phyloP scores from a whole-genome alignment of 2,329 filamentous ascomycete species.

The Sporothrix pallida region DNA sequence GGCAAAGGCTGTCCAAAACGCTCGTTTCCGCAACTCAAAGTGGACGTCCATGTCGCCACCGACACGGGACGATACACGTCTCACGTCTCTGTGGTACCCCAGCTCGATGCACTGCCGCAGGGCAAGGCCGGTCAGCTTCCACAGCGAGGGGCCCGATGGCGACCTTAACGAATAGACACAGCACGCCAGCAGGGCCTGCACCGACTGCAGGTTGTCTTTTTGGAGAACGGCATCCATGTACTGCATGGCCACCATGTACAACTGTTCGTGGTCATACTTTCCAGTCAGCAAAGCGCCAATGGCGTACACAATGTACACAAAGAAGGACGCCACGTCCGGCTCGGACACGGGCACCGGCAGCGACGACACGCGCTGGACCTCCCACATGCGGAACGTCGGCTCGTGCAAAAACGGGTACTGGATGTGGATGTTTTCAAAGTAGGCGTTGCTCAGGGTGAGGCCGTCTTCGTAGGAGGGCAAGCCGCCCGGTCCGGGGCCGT shows the following conservation, averaged over 20 bases:
- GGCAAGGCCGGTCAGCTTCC: background rate
- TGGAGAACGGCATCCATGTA: background rate
- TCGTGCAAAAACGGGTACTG: slow-evolving; percentile 46
- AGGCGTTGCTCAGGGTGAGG: slow-evolving; percentile 41
- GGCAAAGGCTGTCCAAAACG: slow-evolving; percentile 10
- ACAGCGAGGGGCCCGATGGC: background rate
- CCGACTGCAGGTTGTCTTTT: slow-evolving; percentile 7
- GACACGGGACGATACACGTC: too few species aligned
- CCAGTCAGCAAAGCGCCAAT: slow-evolving; percentile 15
- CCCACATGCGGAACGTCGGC: slow-evolving; percentile 39
- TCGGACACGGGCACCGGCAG: background rate
- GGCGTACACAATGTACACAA: slow-evolving; percentile 28
- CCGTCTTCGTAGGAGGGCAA: slow-evolving; percentile 27
- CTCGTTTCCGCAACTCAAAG: background rate
- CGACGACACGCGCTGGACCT: background rate
- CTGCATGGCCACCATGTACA: background rate
- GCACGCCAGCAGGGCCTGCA: background rate
- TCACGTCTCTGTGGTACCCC: background rate
- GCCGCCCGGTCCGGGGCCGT: too few species aligned
- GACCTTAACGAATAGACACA: background rate
- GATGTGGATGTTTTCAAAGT: slow-evolving; percentile 46
- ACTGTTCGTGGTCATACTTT: background rate
- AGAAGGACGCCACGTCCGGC: background rate
- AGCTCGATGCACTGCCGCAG: slow-evolving; percentile 14
- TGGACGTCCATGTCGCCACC: too few species aligned